phyloP scores from a whole-genome alignment of 257 asterid genomes.

The Leptodermis oblonga region DNA sequence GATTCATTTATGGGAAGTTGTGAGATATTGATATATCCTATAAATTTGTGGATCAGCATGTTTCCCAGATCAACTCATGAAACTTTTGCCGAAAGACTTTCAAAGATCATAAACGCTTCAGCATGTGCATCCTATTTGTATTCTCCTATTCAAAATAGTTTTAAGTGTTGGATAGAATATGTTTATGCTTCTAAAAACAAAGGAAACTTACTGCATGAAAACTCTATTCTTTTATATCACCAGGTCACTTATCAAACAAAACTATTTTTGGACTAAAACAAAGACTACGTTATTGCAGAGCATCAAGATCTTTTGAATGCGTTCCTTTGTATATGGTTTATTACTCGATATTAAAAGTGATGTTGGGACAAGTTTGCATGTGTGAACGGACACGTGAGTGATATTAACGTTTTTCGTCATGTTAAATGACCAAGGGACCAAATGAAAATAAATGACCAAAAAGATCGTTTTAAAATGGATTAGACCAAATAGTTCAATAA shows the following conservation, averaged over 20 bases:
- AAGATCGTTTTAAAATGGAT: too few species aligned
- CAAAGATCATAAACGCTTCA: conserved; percentile 80
- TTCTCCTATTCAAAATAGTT: background rate
- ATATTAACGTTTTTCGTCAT: too few species aligned
- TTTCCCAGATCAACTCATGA: conserved; percentile 97
- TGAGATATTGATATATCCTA: conserved; percentile 14
- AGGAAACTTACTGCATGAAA: conserved; percentile 12
- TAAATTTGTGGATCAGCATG: conserved; percentile 56
- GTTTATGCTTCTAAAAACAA: background rate
- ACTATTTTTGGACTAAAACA: conserved; percentile 89
- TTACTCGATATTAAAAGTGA: too few species aligned
- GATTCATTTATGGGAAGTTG: conserved; percentile 12
- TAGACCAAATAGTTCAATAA: too few species aligned
- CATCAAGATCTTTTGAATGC: conserved; percentile 90
- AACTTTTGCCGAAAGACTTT: conserved; percentile 87
- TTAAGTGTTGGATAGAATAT: background rate
- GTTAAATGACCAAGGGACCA: too few species aligned
- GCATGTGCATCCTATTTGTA: conserved; percentile 61
- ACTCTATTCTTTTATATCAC: conserved; percentile 14
- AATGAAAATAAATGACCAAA: too few species aligned
- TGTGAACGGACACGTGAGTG: too few species aligned
- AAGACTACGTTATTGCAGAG: conserved; percentile 96
- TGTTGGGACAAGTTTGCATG: too few species aligned
- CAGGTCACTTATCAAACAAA: conserved; percentile 99
- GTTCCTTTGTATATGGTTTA: conserved; percentile 74